A percentile compares a stretch with the other conserved stretches of the same genome.
phyloP scores from a whole-genome alignment of 805 yeast genomes.

The Schwanniomyces pseudopolymorphus region DNA sequence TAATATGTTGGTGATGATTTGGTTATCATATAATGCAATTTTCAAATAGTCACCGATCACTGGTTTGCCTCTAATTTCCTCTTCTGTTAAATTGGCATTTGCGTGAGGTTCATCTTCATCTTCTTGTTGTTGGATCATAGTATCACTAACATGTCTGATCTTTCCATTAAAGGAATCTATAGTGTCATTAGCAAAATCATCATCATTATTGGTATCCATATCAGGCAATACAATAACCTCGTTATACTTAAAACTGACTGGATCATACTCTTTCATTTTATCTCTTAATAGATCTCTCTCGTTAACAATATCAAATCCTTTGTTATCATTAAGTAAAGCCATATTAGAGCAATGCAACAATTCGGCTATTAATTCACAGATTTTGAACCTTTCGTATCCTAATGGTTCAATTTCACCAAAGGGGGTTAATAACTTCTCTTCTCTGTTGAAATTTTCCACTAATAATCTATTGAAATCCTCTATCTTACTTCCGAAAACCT shows the following conservation, averaged over 20 bases:
- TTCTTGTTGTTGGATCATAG: slow-evolving; percentile 22
- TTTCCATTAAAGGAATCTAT: slow-evolving; percentile 37
- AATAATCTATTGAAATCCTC: slow-evolving; percentile 37
- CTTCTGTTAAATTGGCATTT: slow-evolving; percentile 43
- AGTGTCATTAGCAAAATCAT: slow-evolving; percentile 23
- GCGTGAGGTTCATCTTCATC: slow-evolving; percentile 44
- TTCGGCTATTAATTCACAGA: slow-evolving; percentile 47
- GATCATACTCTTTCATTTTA: slow-evolving; percentile 43
- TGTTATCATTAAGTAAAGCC: slow-evolving; percentile 45
- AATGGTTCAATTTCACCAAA: slow-evolving; percentile 42
- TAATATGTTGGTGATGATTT: slow-evolving; percentile 40
- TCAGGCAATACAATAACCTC: slow-evolving; percentile 40
- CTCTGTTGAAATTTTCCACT: slow-evolving; percentile 18
- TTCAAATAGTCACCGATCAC: slow-evolving; percentile 46
- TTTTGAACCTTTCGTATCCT: slow-evolving; percentile 47
- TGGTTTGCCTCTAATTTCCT: slow-evolving; percentile 40
- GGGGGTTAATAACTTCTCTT: slow-evolving; percentile 24
- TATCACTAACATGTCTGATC: slow-evolving; percentile 20
- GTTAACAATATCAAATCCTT: slow-evolving; percentile 41
- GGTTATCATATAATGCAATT: slow-evolving; percentile 42
- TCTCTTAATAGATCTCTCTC: slow-evolving; percentile 37
- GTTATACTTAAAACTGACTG: slow-evolving; percentile 45
- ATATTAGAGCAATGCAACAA: slow-evolving; percentile 47
- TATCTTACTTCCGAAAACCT: slow-evolving; percentile 39
- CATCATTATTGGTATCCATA: slow-evolving; percentile 8